Percentiles rank a stretch among this genome's conserved stretches.
These are phyloP conservation scores for Scutellaria minor DNA, from an alignment of 257 asterid genomes.

Conservation along the genomic window DNA sequence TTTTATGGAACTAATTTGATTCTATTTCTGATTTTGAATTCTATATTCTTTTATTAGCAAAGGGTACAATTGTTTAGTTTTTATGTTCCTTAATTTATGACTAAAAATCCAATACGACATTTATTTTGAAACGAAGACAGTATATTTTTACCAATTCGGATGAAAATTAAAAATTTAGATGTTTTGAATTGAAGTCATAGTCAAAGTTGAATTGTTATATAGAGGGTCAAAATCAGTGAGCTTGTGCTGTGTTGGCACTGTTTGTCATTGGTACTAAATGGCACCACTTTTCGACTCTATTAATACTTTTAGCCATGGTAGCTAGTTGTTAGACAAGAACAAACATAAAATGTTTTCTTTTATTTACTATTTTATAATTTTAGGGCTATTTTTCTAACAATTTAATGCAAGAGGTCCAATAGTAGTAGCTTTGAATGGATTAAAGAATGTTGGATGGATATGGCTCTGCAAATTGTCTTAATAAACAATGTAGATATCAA, in stretches of 20 bases:
- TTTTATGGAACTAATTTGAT: no score
- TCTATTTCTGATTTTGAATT: no score
- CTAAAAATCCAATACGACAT: no score
- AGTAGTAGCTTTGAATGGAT: background rate
- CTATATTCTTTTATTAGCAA: no score
- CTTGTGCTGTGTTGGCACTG: constrained; percentile 37
- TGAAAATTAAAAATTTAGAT: no score
- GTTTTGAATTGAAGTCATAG: no score
- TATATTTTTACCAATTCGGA: no score
- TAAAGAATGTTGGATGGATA: background rate
- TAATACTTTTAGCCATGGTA: constrained; percentile 8
- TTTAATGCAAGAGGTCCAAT: background rate
- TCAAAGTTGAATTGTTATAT: background rate
- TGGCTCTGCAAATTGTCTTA: background rate
- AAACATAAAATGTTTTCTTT: constrained; percentile 24
- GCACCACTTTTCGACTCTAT: constrained; percentile 19
- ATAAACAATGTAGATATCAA: background rate
- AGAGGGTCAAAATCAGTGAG: constrained; percentile 38
- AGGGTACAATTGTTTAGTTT: no score
- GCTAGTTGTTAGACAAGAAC: constrained; percentile 24
- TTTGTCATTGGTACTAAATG: constrained; percentile 28
- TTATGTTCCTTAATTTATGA: no score
- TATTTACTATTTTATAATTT: background rate
- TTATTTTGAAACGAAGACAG: no score
- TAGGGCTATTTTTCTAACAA: background rate